Evolutionary conservation across 495 filamentous ascomycete genomes (phyloP), one percentile per base, ranked within the genome.

Genomic region (Aspergillus ostianus): DNA sequence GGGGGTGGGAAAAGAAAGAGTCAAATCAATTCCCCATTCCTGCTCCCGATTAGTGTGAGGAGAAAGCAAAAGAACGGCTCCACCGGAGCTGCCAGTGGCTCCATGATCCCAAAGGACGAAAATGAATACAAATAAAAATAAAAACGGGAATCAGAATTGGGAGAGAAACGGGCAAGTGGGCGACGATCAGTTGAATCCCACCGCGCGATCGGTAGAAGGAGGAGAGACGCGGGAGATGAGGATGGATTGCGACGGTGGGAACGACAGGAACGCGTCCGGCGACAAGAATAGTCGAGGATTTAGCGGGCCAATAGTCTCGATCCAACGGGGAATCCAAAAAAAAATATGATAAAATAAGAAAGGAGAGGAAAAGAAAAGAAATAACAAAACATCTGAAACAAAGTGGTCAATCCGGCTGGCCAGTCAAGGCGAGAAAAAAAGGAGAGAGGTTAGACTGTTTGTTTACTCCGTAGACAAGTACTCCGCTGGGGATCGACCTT

Each of bases 11-110:
- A 73, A 74, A 26, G 23, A 26, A 26, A 26, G 23, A 26, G 23
- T 26, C 23, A 4, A 26, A 4, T 26, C 23, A 26, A 26, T 26
- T 26, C 23, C 23, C 23, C 23, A 26, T 26, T 71, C 63, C 59
- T 60, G 64, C 62, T 70, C 71, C 69, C 65, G 64, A 74, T 69
- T 73, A 75, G 69, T 70, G 10, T 41, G 36, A 65, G 61, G 55
- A 48, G 66, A 55, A 64, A 70, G 59, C 66, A 64, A 66, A 29
- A 44, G 44, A 60, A 60, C 50, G 63, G 63, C 62, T 71, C 72
- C 71, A 73, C 71, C 47, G 55, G 47, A 77, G 70, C 71, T 73
- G 67, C 70, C 73, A 73, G 53, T 59, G 64, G 63, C 67, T 59
- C 65, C 68, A 61, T 47, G 30, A 32, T 60, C 10, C 46, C 5